Percentiles rank a stretch among this genome's conserved stretches.
Evolutionary conservation across 2,329 filamentous ascomycete genomes (phyloP).

Genomic region (Aspergillus tanneri): DNA sequence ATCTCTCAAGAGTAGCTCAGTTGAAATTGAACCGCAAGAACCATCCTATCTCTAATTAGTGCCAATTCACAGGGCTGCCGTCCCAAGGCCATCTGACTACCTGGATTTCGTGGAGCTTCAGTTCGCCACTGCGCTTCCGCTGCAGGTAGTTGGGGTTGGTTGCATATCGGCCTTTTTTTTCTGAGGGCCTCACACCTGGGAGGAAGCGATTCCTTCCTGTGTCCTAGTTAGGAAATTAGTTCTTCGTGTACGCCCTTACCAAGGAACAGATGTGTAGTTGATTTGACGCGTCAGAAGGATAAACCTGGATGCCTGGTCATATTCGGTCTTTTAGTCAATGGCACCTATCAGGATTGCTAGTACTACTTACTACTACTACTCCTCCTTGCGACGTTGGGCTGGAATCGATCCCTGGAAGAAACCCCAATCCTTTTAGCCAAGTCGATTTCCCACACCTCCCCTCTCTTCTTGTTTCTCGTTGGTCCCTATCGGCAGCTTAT

Average conservation of each 20-base stretch:
- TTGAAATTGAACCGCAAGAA: neutral
- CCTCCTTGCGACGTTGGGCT: conserved; percentile 10
- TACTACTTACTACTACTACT: conserved; percentile 1
- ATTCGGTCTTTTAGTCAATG: conserved; percentile 4
- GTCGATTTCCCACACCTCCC: conserved; percentile 12
- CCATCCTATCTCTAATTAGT: conserved; percentile 4
- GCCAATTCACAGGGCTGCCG: conserved; percentile 9
- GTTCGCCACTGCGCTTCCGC: conserved; percentile 6
- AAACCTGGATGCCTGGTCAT: conserved; percentile 1
- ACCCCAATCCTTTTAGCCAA: conserved; percentile 8
- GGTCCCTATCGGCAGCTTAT: conserved; percentile 11
- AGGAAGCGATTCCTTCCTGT: neutral
- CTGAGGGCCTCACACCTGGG: too few species aligned
- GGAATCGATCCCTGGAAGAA: conserved; percentile 9
- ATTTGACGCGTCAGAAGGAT: neutral
- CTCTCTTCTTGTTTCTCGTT: conserved; percentile 5
- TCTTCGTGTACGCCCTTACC: neutral
- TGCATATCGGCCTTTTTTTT: too few species aligned
- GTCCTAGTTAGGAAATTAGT: neutral
- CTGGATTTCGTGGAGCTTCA: conserved; percentile 12
- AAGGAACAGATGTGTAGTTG: neutral
- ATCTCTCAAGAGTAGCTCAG: conserved; percentile 1
- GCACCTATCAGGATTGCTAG: conserved; percentile 3
- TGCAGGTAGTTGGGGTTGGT: too few species aligned
- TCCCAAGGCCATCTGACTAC: conserved; percentile 8